These are phyloP conservation scores for Pichia deserticola DNA, from an alignment of 805 yeast species.

Conservation along the genomic window DNA sequence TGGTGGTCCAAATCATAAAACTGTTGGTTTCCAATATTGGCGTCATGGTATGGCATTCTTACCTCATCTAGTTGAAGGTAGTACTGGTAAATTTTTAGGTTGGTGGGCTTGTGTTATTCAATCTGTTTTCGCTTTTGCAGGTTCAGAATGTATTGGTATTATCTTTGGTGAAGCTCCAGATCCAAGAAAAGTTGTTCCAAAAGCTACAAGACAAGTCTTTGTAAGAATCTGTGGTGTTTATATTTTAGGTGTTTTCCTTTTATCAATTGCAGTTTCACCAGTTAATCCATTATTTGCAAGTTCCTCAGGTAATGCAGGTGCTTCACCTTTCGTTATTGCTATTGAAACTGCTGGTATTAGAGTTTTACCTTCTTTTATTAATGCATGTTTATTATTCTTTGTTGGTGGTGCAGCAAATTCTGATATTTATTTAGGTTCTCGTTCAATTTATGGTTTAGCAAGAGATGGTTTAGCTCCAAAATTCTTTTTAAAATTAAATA, in stretches of 20 bases:
- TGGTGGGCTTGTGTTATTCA: constrained; percentile 33
- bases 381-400: constrained; percentile 56
- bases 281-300: constrained; percentile 37
- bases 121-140: constrained; percentile 38
- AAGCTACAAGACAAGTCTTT: constrained; percentile 46
- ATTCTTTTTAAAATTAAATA: constrained; percentile 53
- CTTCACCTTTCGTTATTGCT: constrained; percentile 71
- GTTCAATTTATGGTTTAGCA: constrained; percentile 54
- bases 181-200: constrained; percentile 40
- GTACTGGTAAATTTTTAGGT: constrained; percentile 40
- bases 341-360: constrained; percentile 45
- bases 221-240: constrained; percentile 48
- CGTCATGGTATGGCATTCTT: constrained; percentile 22
- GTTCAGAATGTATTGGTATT: constrained; percentile 42
- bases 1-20: constrained; percentile 40
- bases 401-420: constrained; percentile 63
- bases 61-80: constrained; percentile 33
- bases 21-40: constrained; percentile 30
- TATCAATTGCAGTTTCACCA: constrained; percentile 49
- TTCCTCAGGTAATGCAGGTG: constrained; percentile 38
- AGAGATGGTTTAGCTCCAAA: constrained; percentile 56
- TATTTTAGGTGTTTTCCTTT: constrained; percentile 38
- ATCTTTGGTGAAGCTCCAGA: constrained; percentile 42
- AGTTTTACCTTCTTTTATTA: constrained; percentile 55
- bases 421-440: constrained; percentile 56